Evolutionary conservation across 176 grass and related monocot species (phyloP).

Genomic region (Oryza rufipogon): DNA sequence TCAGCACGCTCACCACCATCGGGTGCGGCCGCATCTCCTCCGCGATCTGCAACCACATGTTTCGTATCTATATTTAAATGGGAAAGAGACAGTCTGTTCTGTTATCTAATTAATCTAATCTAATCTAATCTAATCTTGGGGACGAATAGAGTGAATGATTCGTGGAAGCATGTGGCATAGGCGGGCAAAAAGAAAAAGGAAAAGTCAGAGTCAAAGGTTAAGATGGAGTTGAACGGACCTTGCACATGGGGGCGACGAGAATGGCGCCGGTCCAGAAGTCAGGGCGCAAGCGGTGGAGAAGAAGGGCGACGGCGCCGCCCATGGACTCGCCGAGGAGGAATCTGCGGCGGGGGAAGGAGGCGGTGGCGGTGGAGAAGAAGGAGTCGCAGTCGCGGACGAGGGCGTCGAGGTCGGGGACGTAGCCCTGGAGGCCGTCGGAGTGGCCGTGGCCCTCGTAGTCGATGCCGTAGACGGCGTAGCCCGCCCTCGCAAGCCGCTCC

Average conservation of each 20-base stretch:
- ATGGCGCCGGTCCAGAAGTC: constrained; percentile 67
- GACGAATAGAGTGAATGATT: too few species aligned
- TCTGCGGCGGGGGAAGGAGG: not conserved
- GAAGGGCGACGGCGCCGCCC: constrained; percentile 81
- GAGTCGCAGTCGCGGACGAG: constrained; percentile 58
- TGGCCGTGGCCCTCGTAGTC: constrained; percentile 83
- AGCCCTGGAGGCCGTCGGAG: constrained; percentile 78
- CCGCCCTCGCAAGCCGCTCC: constrained; percentile 55
- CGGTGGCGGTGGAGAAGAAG: constrained; percentile 46
- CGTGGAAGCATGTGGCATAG: too few species aligned
- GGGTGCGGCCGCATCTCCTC: too few species aligned
- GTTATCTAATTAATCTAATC: too few species aligned
- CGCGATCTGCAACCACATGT: too few species aligned
- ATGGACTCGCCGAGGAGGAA: constrained; percentile 83
- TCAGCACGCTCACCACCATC: too few species aligned
- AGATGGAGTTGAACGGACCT: not conserved
- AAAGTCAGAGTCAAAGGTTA: too few species aligned
- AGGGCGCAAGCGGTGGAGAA: constrained; percentile 53
- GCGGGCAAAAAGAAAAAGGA: too few species aligned
- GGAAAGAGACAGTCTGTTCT: too few species aligned
- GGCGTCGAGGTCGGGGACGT: constrained; percentile 49
- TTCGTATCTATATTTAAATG: too few species aligned
- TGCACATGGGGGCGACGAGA: constrained; percentile 91
- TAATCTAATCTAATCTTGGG: too few species aligned
- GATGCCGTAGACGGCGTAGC: constrained; percentile 69